phyloP scores from a whole-genome alignment of 1,139 yeast species.

The Lodderomyces elongisporus region DNA sequence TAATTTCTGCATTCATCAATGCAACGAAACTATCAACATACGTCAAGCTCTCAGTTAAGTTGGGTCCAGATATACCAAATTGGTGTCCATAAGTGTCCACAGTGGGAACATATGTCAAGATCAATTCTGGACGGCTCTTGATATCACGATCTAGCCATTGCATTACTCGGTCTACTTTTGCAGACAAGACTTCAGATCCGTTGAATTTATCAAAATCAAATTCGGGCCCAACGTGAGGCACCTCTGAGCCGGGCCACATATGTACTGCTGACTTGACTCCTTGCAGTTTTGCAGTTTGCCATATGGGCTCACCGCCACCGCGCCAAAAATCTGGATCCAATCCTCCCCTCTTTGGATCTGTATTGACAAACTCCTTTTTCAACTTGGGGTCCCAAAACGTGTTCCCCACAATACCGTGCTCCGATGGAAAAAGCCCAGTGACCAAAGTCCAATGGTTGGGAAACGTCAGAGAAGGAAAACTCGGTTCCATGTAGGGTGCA shows the following conservation, averaged over 20 bases:
- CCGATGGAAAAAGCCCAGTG: conserved; percentile 78
- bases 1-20: conserved; percentile 43
- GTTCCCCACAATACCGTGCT: conserved; percentile 86
- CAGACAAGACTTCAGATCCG: conserved; percentile 53
- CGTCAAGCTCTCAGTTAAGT: conserved; percentile 48
- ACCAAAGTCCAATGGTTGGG: conserved; percentile 91
- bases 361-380: conserved; percentile 57
- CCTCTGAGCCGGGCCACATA: conserved; percentile 97
- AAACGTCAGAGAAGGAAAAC: conserved; percentile 85
- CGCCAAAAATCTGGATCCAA: conserved; percentile 65
- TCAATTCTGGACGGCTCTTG: conserved; percentile 61
- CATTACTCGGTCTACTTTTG: conserved; percentile 54
- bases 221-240: conserved; percentile 46
- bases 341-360: conserved; percentile 53
- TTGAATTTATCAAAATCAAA: conserved; percentile 58
- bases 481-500: conserved; percentile 80
- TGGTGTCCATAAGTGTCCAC: conserved; percentile 73
- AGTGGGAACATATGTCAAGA: conserved; percentile 77
- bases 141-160: conserved; percentile 62
- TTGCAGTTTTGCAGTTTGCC: conserved; percentile 72
- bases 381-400: conserved; percentile 64
- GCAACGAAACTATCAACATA: conserved; percentile 65
- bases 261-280: conserved; percentile 73
- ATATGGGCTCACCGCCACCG: conserved; percentile 85
- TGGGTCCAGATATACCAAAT: conserved; percentile 60